Evolutionary conservation across 176 grass and related monocot genomes (phyloP).

Genomic region (Cenchrus fungigraminus): DNA sequence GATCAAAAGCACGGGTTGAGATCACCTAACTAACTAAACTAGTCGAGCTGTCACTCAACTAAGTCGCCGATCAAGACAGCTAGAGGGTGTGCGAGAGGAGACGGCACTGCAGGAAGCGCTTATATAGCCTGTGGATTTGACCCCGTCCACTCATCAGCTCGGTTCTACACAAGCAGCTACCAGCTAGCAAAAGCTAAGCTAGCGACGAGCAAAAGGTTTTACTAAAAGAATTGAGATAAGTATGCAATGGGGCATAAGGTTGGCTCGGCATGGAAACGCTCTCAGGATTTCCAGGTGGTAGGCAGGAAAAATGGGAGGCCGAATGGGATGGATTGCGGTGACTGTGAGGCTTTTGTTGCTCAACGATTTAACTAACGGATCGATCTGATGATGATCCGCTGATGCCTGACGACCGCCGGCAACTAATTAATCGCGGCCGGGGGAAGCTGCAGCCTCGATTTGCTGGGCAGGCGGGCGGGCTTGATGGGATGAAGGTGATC

Average conservation of each 20-base stretch:
- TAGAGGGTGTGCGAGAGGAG: background rate
- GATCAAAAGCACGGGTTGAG: background rate
- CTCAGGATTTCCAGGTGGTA: constrained; percentile 32
- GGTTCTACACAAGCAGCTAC: background rate
- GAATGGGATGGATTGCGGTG: background rate
- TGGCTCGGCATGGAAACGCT: constrained; percentile 11
- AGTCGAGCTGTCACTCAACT: background rate
- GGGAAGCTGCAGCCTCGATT: constrained; percentile 20
- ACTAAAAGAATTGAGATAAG: background rate
- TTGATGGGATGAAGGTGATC: constrained; percentile 43
- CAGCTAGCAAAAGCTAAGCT: background rate
- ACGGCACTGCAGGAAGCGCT: background rate
- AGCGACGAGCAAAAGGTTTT: background rate
- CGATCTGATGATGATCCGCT: background rate
- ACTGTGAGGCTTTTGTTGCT: background rate
- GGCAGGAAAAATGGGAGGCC: constrained; percentile 41
- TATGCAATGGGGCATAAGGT: background rate
- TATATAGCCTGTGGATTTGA: constrained; percentile 38
- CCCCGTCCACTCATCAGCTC: background rate
- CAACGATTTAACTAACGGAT: constrained; percentile 3
- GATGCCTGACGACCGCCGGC: constrained; percentile 41
- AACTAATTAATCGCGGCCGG: background rate
- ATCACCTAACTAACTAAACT: background rate
- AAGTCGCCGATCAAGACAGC: background rate
- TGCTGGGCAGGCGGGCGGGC: constrained; percentile 4